Conservation (phyloP, 371 early-diverging fungal species). For the Actinomucor elegans region DNA sequence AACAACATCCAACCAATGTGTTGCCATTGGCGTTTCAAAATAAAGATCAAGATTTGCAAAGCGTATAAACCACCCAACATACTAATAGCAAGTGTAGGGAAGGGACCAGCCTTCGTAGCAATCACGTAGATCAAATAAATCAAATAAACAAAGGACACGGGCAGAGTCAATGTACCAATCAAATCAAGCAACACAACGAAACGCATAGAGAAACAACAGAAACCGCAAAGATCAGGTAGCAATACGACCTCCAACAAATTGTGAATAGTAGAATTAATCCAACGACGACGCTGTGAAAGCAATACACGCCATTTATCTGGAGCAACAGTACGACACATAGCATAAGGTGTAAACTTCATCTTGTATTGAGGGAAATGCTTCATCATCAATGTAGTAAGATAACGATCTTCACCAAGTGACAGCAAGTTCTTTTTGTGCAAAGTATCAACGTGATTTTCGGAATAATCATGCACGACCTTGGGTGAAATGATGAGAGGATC, state of each 20-base stretch:
- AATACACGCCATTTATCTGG: slow-evolving; percentile 94
- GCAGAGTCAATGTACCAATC: slow-evolving; percentile 89
- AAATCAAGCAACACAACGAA: slow-evolving; percentile 91
- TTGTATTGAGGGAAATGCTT: slow-evolving; percentile 98
- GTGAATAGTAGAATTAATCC: slow-evolving; percentile 98
- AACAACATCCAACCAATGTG: slow-evolving; percentile 96
- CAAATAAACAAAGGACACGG: slow-evolving; percentile 85
- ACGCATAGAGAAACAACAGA: slow-evolving; percentile 95
- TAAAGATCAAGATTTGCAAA: slow-evolving; percentile 81
- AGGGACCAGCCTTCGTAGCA: slow-evolving; percentile 31
- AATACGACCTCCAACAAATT: slow-evolving; percentile 91
- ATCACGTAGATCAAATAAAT: slow-evolving; percentile 66
- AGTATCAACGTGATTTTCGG: slow-evolving; percentile 94
- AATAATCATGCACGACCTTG: slow-evolving; percentile 91
- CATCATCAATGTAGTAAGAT: slow-evolving; percentile 97
- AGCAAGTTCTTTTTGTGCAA: slow-evolving; percentile 95
- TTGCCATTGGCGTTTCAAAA: slow-evolving; percentile 83
- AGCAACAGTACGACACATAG: slow-evolving; percentile 90
- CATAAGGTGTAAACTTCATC: slow-evolving; percentile 94
- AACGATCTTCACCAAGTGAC: slow-evolving; percentile 85
- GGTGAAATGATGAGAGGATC: slow-evolving; percentile 91
- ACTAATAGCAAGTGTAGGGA: slow-evolving; percentile 53
- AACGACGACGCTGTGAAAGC: slow-evolving; percentile 79
- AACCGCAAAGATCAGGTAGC: slow-evolving; percentile 91
- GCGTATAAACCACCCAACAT: slow-evolving; percentile 74